Evolutionary conservation across 805 yeast species (phyloP), one percentile per base, ranked within the genome.

Genomic region (Nakazawaea ambrosiae): DNA sequence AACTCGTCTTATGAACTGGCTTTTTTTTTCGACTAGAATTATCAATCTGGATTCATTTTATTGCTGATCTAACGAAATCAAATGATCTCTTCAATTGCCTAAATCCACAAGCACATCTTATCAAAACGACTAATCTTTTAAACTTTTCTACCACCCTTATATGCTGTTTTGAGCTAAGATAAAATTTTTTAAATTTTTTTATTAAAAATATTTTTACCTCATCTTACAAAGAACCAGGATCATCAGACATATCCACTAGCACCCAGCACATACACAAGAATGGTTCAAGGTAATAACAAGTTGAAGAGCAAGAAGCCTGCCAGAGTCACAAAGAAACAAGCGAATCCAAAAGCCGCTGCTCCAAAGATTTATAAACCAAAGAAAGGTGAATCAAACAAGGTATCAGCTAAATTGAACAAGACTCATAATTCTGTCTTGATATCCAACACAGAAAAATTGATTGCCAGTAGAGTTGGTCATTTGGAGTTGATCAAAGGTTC

Each of bases 391-490:
- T 24, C 42, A 8, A 63, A 69, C 27, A 64, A 66, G 15, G 60
- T 68, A 6, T 65, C 68, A 29, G 72, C 69, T 41, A 75, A 75
- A 48, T 61, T 82, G 41, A 64, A 70, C 35, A 81, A 78, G 55
- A 65, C 69, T 28, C 83, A 75, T 52, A 57, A 66, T 27, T 70
- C 75, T 3, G 73, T 67, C 48, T 75, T 65, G 55, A 66, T 61
- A 34, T 53, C 75, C 3, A 66, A 74, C 29, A 90, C 97, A 3
- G 98, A 90, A 61, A 87, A 77, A 61, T 68, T 87, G 40, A 76
- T 90, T 48, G 80, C 97, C 2, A 70, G 94, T 40, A 73, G 90
- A 56, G 97, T 90, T 6, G 98, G 98, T 19, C 97, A 90, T 58
- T 69, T 90, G 50, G 98, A 90, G 62, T 57, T 90, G 27, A 65